Conservation (phyloP, 495 filamentous ascomycete species). For the Xylaria acuta region DNA sequence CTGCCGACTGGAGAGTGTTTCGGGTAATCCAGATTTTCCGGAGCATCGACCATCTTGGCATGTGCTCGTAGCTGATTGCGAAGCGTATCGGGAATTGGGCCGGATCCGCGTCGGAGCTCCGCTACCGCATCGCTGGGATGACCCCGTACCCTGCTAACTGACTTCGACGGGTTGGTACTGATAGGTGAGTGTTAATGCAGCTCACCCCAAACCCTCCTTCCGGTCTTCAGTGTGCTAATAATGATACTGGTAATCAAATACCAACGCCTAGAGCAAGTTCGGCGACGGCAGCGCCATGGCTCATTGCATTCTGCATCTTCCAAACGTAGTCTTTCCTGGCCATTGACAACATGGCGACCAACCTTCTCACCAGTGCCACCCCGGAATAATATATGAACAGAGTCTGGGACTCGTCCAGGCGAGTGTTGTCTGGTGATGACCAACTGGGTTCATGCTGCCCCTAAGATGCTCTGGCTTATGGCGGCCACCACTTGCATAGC, state of each 20-base stretch:
- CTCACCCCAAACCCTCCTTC: background rate
- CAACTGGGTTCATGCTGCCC: background rate
- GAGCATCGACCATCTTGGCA: background rate
- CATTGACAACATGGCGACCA: background rate
- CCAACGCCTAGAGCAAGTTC: background rate
- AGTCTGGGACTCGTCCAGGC: background rate
- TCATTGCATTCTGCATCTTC: background rate
- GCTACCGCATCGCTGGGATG: background rate
- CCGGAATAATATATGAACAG: background rate
- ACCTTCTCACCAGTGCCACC: background rate
- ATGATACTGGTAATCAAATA: background rate
- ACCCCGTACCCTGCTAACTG: background rate
- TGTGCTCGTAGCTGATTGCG: background rate
- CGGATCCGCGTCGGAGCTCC: conserved; percentile 1
- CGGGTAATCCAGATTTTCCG: background rate
- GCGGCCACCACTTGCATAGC: background rate
- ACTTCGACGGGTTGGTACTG: background rate
- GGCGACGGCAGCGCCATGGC: background rate
- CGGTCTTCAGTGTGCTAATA: background rate
- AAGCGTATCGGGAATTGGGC: background rate
- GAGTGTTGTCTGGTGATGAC: background rate
- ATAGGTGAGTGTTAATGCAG: background rate
- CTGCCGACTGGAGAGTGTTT: background rate
- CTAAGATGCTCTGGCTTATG: background rate
- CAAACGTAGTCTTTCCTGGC: background rate